phyloP scores from a whole-genome alignment of 768 basidiomycete species.

The Boletus patriciae region DNA sequence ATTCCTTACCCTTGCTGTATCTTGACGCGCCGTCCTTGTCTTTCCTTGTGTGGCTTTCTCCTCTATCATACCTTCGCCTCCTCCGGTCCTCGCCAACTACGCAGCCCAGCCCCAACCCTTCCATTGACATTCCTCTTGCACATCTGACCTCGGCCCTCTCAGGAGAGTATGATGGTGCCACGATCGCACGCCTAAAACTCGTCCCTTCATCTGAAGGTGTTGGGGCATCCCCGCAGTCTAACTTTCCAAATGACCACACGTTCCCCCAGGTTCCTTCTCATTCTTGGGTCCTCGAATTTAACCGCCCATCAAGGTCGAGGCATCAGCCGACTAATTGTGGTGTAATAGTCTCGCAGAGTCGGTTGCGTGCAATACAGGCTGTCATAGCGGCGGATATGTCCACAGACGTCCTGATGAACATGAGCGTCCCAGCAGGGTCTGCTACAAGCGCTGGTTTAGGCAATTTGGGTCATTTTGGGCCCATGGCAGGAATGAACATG shows the following conservation, averaged over 20 bases:
- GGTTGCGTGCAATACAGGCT: constrained; percentile 74
- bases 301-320: constrained; percentile 30
- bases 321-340: constrained; percentile 50
- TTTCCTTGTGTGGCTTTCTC: constrained; percentile 71
- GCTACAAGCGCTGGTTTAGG: constrained; percentile 19
- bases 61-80: constrained; percentile 64
- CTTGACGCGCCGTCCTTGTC: constrained; percentile 65
- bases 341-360: constrained; percentile 69
- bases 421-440: constrained; percentile 16
- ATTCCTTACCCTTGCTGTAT: constrained; percentile 72
- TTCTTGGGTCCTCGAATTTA: constrained; percentile 75
- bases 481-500: constrained; percentile 24
- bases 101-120: constrained; percentile 15
- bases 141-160: constrained; percentile 49
- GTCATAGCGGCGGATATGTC: constrained; percentile 42
- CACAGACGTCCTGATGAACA: constrained; percentile 27
- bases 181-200: constrained; percentile 55
- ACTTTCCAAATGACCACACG: constrained; percentile 23
- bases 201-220: constrained; percentile 25
- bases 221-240: constrained; percentile 10
- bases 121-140: constrained; percentile 49
- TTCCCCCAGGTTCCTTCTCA: constrained; percentile 29
- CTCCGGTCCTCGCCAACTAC: constrained; percentile 37
- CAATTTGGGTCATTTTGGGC: constrained; percentile 25
- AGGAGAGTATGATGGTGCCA: constrained; percentile 45